Base-by-base conservation (phyloP, 495 filamentous ascomycete species). In the Daldinia vernicosa region DNA sequence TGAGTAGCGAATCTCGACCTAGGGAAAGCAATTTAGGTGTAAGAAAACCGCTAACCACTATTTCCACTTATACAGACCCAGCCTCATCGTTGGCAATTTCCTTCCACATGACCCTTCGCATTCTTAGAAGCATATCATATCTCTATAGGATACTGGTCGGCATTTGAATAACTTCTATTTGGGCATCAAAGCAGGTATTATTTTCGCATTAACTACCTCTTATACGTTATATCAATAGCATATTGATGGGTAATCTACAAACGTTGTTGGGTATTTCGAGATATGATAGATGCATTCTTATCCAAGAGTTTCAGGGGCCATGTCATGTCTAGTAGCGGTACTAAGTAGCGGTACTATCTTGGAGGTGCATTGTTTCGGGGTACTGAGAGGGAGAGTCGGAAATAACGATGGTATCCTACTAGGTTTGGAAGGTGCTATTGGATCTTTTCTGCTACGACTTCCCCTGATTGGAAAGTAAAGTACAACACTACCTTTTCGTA, bases 41-140 rank as follows among this genome's bases (percentile, higher is more conserved):
- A 59, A 37, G 40, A 27, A 39, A 8, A 19, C 43, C 50, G 60
- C 71, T 72, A 53, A 79, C 54, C 14, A 30, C 40, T n/a, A 51
- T 22, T 64, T 30, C 12, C 54, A 72, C 40, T 54, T 17, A 24
- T 53, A 30, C 71, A 98, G 95, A 70, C 95, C 95, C 61, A 91
- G 93, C 51, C 85, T 98, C 53, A 99, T 99, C 74, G 90, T 99
- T 40, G 95, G 95, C 56, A 99, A 99, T 76, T 99, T 99, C 80
- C 82, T 99, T 58, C 95, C 95, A 15, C 88, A 90, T 76, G 76
- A 86, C 59, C 81, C 82, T 33, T 79, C 76, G 17, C 66, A 76
- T 73, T 74, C 69, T 51, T 74, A 63, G 66, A 47, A 24, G 35
- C 32, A 32, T 53, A 53, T 15, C 24, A 30, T 52, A 52, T 55